Evolutionary conservation across 164 flowering plant species (phyloP), one percentile per base, ranked within the genome.

Genomic region (Liquidambar formosana): DNA sequence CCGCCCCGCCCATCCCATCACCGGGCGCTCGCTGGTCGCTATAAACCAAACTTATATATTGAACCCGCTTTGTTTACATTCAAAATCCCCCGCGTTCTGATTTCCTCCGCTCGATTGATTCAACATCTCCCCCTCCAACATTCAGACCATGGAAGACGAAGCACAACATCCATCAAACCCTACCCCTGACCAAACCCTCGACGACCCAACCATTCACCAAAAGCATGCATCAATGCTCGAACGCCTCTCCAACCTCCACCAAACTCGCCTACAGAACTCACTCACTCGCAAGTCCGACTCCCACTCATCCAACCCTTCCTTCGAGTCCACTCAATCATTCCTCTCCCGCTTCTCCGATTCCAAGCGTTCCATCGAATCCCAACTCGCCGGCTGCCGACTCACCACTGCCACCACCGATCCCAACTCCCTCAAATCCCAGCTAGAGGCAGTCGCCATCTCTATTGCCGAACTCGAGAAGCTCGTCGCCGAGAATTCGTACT

Each of bases 401-500:
- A 71, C 18, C 65, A 75, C 61, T 64, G 68, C 21, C 71, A 67
- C 72, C 45, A 75, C 72, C 45, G 75, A 81, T 58, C 72, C 78
- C 11, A 19, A 27, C 22, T 66, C 45, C 44, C 71, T 76, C 19
- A 87, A 79, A 76, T 65, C 88, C 5, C 78, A 79, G 14, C 79
- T 91, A 18, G 87, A 85, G 54, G 25, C 63, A 1, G 68, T 89
- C 41, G 80, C 89, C 10, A 12, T 71, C 56, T 71, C 84, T 23
- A 85, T 95, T 48, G 48, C 84, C 13, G 85, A 82, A 13, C 86
- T 95, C 38, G 97, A 93, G 71, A 86, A 82, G 74, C 88, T 89
- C 23, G 83, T 93, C 8, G 93, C 98, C 8, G 94, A 91, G 75
- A 86, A 76, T 65, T 93, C 99, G 9, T 93, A 89, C 81, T 83